Conservation (phyloP, 2,329 filamentous ascomycete species). For the Didymellaceae sp. region DNA sequence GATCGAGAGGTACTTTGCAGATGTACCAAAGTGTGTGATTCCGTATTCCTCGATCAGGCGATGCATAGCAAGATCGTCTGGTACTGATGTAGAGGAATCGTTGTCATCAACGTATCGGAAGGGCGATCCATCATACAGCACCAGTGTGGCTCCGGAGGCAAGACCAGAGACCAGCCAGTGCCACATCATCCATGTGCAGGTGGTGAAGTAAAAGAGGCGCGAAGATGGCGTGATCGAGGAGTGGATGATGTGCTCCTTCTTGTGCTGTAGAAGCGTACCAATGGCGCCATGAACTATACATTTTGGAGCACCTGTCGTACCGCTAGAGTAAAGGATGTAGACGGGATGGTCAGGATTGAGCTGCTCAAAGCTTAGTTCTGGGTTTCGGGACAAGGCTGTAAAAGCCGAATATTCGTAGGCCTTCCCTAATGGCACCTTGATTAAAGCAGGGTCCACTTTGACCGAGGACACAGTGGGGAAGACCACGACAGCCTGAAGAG, state of each 20-base stretch:
- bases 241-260: constrained; percentile 92
- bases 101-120: constrained; percentile 62
- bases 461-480: constrained; percentile 68
- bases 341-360: constrained; percentile 85
- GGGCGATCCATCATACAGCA: constrained; percentile 92
- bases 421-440: constrained; percentile 46
- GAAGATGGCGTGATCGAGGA: constrained; percentile 77
- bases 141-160: constrained; percentile 79
- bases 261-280: constrained; percentile 92
- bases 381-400: constrained; percentile 48
- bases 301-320: constrained; percentile 86
- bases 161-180: constrained; percentile 92
- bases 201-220: constrained; percentile 90
- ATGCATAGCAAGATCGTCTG: constrained; percentile 82
- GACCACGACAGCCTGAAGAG: constrained; percentile 74
- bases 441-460: constrained; percentile 48
- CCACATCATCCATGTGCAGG: constrained; percentile 99
- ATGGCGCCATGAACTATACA: constrained; percentile 92
- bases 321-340: constrained; percentile 92
- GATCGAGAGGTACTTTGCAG: constrained; percentile 88
- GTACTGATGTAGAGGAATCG: constrained; percentile 58
- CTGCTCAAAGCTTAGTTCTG: constrained; percentile 68
- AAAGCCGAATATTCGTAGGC: constrained; percentile 48
- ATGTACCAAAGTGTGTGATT: constrained; percentile 94
- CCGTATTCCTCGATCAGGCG: constrained; percentile 77